Evolutionary conservation across 441 rosid genomes (phyloP), one percentile per base, ranked within the genome.

Genomic region (Gossypium gossypioides): DNA sequence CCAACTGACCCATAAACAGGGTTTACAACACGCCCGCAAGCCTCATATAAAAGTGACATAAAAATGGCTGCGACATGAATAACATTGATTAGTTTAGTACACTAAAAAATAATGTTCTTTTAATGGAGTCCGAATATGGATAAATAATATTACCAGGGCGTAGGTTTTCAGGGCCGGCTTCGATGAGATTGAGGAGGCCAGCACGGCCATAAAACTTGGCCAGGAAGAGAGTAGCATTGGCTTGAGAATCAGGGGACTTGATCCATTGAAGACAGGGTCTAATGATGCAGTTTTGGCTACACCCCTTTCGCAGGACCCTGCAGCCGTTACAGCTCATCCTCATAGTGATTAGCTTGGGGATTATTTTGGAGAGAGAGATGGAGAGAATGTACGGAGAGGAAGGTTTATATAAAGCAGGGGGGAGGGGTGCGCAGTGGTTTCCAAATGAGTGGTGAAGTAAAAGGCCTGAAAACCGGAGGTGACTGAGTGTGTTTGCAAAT

Each of bases 321-420:
- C 92, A 86, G 0, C 88, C 92, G 62, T 84, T 87, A 79, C 92
- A 87, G 78, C 89, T 87, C 87, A 84, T 87, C 77, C 77, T 84
- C 87, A 84, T 80, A 18, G 51, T 61, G 54, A 16, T 3, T 3
- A 21, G 8, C 5, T 22, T 57, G 4, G 29, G 62, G 22, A 37
- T 2, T 25, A 12, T 13, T 62, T 15, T n/a, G 2, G 42, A 37
- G 42, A 44, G 50, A 12, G 13, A 21, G 15, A 56, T 27, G 4
- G 56, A 6, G 21, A 40, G 51, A n/a, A 3, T 24, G 57, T 68
- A 25, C 59, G 46, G 60, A 27, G 15, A 9, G 44, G n/a, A 15
- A 59, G 58, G 16, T 0, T 68, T 50, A 51, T 51, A 68, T 57
- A 24, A 24, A n/a, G 16, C 2, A 7, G 61, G 1, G n/a, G 61